Percentiles rank a stretch among this genome's conserved stretches.
These are phyloP conservation scores for Austroboletus festivus DNA, from an alignment of 768 basidiomycete species.

Conservation along the genomic window DNA sequence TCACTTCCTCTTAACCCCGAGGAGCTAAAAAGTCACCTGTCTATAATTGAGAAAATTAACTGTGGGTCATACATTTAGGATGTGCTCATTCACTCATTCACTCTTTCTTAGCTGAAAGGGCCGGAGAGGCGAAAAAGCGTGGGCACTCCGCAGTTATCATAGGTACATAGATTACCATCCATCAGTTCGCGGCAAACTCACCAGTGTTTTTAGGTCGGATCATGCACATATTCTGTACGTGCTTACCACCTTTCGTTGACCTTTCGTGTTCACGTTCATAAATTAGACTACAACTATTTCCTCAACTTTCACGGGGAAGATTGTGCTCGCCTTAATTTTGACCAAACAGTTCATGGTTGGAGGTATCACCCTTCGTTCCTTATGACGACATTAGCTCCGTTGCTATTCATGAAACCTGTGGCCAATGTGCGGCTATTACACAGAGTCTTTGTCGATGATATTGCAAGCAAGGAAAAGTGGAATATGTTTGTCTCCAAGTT, in stretches of 20 bases:
- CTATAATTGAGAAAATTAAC: slow-evolving; percentile 25
- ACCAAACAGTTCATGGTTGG: slow-evolving; percentile 32
- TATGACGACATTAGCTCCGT: slow-evolving; percentile 38
- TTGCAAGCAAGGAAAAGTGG: slow-evolving; percentile 43
- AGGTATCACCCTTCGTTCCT: slow-evolving; percentile 31
- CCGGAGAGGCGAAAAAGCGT: neutral
- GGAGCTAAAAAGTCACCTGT: slow-evolving; percentile 19
- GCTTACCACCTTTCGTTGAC: neutral
- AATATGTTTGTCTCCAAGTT: slow-evolving; percentile 41
- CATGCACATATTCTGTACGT: slow-evolving; percentile 30
- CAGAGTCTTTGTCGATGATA: slow-evolving; percentile 47
- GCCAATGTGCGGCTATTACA: slow-evolving; percentile 44
- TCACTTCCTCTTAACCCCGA: slow-evolving; percentile 19
- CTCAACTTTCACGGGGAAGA: slow-evolving; percentile 43
- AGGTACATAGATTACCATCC: slow-evolving; percentile 10
- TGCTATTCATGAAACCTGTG: slow-evolving; percentile 51
- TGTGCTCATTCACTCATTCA: neutral
- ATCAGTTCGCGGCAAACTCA: slow-evolving; percentile 4
- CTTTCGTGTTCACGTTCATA: slow-evolving; percentile 15
- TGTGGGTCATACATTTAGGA: slow-evolving; percentile 10
- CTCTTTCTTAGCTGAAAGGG: slow-evolving; percentile 8
- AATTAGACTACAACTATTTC: slow-evolving; percentile 36
- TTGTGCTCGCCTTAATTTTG: slow-evolving; percentile 38
- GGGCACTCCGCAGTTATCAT: slow-evolving; percentile 21
- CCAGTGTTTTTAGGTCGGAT: slow-evolving; percentile 24